Conservation (phyloP, 495 filamentous ascomycete species). For the Aspergillus campestris region DNA sequence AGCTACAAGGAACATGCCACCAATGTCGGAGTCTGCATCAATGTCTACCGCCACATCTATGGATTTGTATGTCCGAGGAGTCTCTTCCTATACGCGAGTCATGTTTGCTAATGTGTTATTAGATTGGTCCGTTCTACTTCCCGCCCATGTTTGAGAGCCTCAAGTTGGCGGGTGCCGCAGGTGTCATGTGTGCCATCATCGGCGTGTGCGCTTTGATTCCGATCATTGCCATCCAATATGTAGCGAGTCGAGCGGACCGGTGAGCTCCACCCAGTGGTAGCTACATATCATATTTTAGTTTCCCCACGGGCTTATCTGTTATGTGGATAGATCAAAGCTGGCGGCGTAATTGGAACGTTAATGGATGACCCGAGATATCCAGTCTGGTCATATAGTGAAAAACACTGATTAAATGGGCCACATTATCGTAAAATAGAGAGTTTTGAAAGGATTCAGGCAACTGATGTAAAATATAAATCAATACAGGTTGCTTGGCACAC, state of each 20-base stretch:
- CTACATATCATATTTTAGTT: no score
- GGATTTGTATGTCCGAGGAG: slow-evolving; percentile 19
- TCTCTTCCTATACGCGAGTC: not conserved
- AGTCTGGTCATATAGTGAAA: no score
- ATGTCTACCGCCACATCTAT: slow-evolving; percentile 24
- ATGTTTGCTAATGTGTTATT: not conserved
- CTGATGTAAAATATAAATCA: not conserved
- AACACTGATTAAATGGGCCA: no score
- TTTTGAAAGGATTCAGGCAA: no score
- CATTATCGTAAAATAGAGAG: no score
- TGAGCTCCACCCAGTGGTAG: not conserved
- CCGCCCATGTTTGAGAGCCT: slow-evolving; percentile 23
- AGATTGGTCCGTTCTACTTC: slow-evolving; percentile 30
- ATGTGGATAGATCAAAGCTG: no score
- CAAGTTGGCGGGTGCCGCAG: slow-evolving; percentile 19
- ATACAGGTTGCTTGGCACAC: slow-evolving; percentile 27
- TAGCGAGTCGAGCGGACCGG: slow-evolving; percentile 5
- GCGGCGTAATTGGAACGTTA: no score
- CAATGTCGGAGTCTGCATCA: slow-evolving; percentile 25
- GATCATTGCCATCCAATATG: slow-evolving; percentile 17
- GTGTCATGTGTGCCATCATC: slow-evolving; percentile 24
- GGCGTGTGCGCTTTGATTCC: slow-evolving; percentile 17
- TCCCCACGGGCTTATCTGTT: no score
- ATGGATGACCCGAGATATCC: no score
- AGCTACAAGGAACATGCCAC: slow-evolving; percentile 18